Conservation (phyloP, 2,329 filamentous ascomycete genomes). For the Talaromyces rugulosus region DNA sequence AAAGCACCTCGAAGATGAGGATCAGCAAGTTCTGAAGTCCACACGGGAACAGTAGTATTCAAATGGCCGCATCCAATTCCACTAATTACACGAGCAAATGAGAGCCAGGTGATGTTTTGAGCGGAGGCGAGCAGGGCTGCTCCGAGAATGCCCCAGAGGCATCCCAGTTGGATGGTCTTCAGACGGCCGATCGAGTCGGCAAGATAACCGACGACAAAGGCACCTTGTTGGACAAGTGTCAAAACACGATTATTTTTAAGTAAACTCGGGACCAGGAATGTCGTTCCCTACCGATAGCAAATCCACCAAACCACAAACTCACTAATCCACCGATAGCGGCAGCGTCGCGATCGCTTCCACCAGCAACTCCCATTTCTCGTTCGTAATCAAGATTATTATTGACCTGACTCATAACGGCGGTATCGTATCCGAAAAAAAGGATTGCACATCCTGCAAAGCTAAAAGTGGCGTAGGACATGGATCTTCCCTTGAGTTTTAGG, state of each 20-base stretch:
- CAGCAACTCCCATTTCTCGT: conserved; percentile 16
- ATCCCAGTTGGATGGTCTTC: conserved; percentile 23
- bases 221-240: conserved; percentile 13
- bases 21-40: conserved; percentile 25
- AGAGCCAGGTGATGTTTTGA: conserved; percentile 23
- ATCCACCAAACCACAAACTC: conserved; percentile 26
- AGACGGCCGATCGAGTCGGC: conserved; percentile 24
- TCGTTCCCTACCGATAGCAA: conserved; percentile 15
- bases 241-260: not conserved
- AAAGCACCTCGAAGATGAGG: conserved; percentile 21
- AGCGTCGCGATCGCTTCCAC: conserved; percentile 19
- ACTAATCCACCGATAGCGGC: conserved; percentile 23
- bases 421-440: conserved; percentile 21
- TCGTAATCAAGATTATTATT: conserved; percentile 24
- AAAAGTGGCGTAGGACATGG: not conserved
- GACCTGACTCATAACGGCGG: conserved; percentile 23
- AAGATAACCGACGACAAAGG: conserved; percentile 21
- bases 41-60: conserved; percentile 23
- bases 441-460: conserved; percentile 17
- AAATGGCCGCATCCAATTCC: conserved; percentile 26
- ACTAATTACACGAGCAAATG: conserved; percentile 21
- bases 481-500: not conserved
- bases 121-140: conserved; percentile 20
- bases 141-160: conserved; percentile 22
- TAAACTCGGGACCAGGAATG: not conserved